Evolutionary conservation across 73 alveolate genomes (phyloP), one percentile per base, ranked within the genome.

Genomic region (Symbiodinium pilosum): DNA sequence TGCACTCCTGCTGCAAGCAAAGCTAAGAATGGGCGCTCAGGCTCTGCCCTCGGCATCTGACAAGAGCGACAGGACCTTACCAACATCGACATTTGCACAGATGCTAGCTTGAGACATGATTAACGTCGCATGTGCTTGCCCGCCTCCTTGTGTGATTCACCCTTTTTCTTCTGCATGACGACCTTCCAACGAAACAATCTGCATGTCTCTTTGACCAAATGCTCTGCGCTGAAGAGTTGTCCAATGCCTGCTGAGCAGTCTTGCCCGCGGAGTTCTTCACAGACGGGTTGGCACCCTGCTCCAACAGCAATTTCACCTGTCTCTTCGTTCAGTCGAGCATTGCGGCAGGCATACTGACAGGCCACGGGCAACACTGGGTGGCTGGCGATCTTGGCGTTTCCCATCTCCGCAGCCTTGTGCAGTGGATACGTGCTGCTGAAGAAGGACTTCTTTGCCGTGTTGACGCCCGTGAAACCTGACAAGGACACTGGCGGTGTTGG

Each of bases 361-460:
- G 26, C n/a, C 34, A 77, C 36, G 87, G 20, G 87, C 52, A 77
- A 18, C 12, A 32, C 71, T 20, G 26, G 51, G 94, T 41, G 2
- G 52, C 94, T 18, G 84, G 71, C 97, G 34, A 91, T 91, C 68
- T 91, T 91, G 75, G 88, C 97, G 39, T 91, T 71, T 43, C 97
- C 97, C 38, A 69, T n/a, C 52, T 91, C 97, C 9, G 97, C 97
- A 18, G 97, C 97, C 56, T 91, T 91, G 97, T 91, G 97, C 77
- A 91, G 38, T 11, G 97, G 75, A 30, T 91, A 91, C 54, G 97
- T 91, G 75, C 87, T 91, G 89, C 94, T 81, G 64, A 85, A 68
- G 97, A 91, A 91, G 73, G 97, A 91, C 89, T 91, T 91, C 97
- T 91, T 91, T 8, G 83, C 89, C 6, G 43, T 69, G 97, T 91